phyloP scores from a whole-genome alignment of 805 yeast genomes.

The Pichia deserticola region DNA sequence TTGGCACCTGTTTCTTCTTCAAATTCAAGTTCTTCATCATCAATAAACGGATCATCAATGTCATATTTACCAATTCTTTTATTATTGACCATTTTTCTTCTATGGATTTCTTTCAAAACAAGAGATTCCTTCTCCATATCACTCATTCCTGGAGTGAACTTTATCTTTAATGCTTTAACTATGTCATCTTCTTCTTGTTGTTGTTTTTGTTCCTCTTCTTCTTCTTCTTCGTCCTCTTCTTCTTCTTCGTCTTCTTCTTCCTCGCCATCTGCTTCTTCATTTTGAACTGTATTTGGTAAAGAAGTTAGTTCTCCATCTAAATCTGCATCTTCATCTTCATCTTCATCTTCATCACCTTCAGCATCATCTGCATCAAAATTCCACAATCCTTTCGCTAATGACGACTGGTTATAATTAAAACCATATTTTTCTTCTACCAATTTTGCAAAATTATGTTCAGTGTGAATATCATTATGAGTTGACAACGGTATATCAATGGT shows the following conservation, averaged over 20 bases:
- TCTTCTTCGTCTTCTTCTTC: conserved; percentile 29
- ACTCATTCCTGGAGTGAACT: conserved; percentile 27
- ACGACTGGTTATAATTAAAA: conserved; percentile 59
- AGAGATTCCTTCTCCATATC: conserved; percentile 28
- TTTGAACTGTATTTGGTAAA: no score
- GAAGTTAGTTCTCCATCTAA: conserved; percentile 18
- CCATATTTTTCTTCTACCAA: conserved; percentile 83
- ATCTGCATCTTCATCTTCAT: conserved; percentile 23
- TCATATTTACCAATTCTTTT: conserved; percentile 88
- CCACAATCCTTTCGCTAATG: conserved; percentile 21
- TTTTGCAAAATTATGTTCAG: conserved; percentile 62
- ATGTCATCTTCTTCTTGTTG: conserved; percentile 18
- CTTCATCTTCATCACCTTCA: conserved; percentile 28
- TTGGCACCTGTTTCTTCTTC: conserved; percentile 92
- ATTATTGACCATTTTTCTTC: conserved; percentile 42
- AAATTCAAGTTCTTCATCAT: conserved; percentile 85
- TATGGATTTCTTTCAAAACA: conserved; percentile 25
- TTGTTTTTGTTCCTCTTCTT: conserved; percentile 7
- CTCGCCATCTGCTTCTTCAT: neutral
- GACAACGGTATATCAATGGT: conserved; percentile 28
- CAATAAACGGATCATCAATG: conserved; percentile 89
- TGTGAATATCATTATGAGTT: conserved; percentile 47
- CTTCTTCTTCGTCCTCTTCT: conserved; percentile 44
- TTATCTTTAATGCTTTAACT: conserved; percentile 22
- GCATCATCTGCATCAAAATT: conserved; percentile 44